phyloP scores from a whole-genome alignment of 2,329 filamentous ascomycete species.

The Tolypocladium capitatum region DNA sequence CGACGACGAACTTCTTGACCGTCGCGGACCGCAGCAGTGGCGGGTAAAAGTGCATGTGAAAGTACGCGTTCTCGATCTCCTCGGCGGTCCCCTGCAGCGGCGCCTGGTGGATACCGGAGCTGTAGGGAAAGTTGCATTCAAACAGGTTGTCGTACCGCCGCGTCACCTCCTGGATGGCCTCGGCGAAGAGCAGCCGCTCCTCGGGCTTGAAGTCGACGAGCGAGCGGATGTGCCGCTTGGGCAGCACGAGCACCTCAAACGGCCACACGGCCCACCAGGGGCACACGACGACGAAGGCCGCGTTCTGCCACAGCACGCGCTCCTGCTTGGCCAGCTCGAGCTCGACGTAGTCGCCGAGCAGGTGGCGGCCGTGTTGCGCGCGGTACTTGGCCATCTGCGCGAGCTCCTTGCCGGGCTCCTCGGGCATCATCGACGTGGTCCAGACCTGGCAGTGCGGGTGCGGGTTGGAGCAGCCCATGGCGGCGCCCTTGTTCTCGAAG shows the following conservation, averaged over 20 bases:
- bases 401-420: slow-evolving; percentile 75
- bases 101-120: slow-evolving; percentile 91
- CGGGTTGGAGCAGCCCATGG: slow-evolving; percentile 98
- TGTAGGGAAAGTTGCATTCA: slow-evolving; percentile 93
- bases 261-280: slow-evolving; percentile 99
- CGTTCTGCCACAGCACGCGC: slow-evolving; percentile 80
- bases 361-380: slow-evolving; percentile 57
- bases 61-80: slow-evolving; percentile 75
- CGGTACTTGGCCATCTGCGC: slow-evolving; percentile 68
- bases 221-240: slow-evolving; percentile 71
- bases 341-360: slow-evolving; percentile 77
- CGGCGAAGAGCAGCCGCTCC: slow-evolving; percentile 64
- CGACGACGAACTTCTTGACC: slow-evolving; percentile 90
- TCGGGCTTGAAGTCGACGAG: slow-evolving; percentile 65
- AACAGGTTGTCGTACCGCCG: slow-evolving; percentile 94
- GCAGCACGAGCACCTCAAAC: slow-evolving; percentile 84
- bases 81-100: slow-evolving; percentile 70
- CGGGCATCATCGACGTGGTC: slow-evolving; percentile 82
- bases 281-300: slow-evolving; percentile 71
- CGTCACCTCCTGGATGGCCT: slow-evolving; percentile 77
- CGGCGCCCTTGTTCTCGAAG: slow-evolving; percentile 95
- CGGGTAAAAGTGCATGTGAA: slow-evolving; percentile 97
- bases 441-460: slow-evolving; percentile 96
- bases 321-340: slow-evolving; percentile 73
- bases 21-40: slow-evolving; percentile 84